Evolutionary conservation across 2,329 filamentous ascomycete genomes (phyloP).

Genomic region (Fusarium avenaceum): DNA sequence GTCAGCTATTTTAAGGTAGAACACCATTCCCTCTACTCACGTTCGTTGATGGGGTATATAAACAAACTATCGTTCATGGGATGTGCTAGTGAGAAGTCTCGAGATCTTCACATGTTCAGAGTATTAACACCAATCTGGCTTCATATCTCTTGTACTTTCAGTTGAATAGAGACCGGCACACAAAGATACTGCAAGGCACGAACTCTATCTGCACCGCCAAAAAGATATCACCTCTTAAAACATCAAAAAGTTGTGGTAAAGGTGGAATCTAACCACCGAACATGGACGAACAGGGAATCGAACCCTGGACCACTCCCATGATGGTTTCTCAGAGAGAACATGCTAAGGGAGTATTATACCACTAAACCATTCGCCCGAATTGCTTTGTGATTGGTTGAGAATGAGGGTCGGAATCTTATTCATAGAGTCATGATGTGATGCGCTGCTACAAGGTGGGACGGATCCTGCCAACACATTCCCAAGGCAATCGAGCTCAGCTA

Average conservation of each 20-base stretch:
- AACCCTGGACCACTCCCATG: slow-evolving; percentile 43
- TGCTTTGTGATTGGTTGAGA: slow-evolving; percentile 8
- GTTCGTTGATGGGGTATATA: too few species aligned
- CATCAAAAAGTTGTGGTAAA: not conserved
- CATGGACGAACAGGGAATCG: slow-evolving; percentile 42
- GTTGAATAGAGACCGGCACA: too few species aligned
- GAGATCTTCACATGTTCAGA: too few species aligned
- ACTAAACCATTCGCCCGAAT: slow-evolving; percentile 40
- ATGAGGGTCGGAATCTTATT: accelerated
- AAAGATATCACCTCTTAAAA: not conserved
- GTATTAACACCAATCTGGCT: too few species aligned
- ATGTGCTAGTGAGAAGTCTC: too few species aligned
- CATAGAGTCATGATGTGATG: accelerated
- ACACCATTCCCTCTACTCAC: too few species aligned
- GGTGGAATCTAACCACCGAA: slow-evolving; percentile 15
- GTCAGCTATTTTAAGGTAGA: not conserved
- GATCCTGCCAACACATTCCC: too few species aligned
- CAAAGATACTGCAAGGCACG: too few species aligned
- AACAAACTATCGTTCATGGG: too few species aligned
- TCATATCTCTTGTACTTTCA: too few species aligned
- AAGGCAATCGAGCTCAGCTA: too few species aligned
- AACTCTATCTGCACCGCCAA: not conserved
- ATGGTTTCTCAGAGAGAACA: not conserved
- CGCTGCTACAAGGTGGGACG: too few species aligned
- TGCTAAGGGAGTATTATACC: slow-evolving; percentile 44